Evolutionary conservation across 2,329 filamentous ascomycete species (phyloP).

Genomic region (Aureobasidium sp.): DNA sequence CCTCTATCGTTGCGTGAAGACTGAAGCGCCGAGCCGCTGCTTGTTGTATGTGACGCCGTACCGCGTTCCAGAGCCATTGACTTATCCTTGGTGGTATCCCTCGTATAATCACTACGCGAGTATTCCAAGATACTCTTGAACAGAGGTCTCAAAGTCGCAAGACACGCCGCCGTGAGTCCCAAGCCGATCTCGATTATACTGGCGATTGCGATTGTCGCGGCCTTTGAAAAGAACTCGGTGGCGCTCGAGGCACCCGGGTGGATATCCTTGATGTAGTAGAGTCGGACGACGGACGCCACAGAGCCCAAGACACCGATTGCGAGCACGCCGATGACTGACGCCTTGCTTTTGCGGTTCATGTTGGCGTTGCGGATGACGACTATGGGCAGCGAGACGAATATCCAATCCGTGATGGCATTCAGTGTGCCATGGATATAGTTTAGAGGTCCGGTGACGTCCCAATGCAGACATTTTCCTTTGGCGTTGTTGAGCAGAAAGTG

Average conservation of each 20-base stretch:
- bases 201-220: constrained; percentile 20
- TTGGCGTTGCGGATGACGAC: constrained; percentile 35
- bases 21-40: not conserved
- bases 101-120: not conserved
- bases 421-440: constrained; percentile 25
- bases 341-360: constrained; percentile 35
- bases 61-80: not conserved
- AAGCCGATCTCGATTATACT: constrained; percentile 29
- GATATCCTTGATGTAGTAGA: constrained; percentile 22
- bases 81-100: not conserved
- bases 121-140: constrained; percentile 17
- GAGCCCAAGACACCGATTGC: constrained; percentile 31
- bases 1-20: not conserved
- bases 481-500: constrained; percentile 20
- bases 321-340: constrained; percentile 35
- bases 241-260: constrained; percentile 16
- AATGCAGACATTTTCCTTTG: constrained; percentile 18
- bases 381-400: constrained; percentile 33
- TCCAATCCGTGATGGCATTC: constrained; percentile 32
- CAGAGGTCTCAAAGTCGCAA: constrained; percentile 29
- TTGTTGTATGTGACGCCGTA: not conserved
- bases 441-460: constrained; percentile 22
- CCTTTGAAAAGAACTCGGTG: not conserved
- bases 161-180: constrained; percentile 29
- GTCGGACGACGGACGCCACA: constrained; percentile 22